Percentiles rank a stretch among this genome's conserved stretches.
phyloP scores from a whole-genome alignment of 306 rosid species.

The Macrotyloma uniflorum region DNA sequence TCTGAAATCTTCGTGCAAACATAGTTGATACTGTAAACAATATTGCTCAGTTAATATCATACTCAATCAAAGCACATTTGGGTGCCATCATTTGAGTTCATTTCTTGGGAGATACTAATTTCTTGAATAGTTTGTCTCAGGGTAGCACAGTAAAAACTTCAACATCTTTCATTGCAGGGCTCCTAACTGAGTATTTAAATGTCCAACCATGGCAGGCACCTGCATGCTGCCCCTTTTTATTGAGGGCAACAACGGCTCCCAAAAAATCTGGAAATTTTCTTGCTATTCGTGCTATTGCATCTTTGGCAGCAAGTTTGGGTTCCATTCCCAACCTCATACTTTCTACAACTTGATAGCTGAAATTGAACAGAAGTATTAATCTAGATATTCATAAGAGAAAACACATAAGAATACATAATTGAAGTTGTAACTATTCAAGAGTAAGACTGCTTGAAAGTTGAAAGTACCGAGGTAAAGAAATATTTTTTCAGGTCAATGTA shows the following conservation, averaged over 20 bases:
- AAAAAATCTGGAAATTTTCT: conserved; percentile 73
- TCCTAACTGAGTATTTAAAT: conserved; percentile 83
- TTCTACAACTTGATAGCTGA: conserved; percentile 97
- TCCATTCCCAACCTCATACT: conserved; percentile 94
- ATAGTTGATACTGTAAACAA: neutral
- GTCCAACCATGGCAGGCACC: conserved; percentile 98
- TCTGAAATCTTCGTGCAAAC: neutral
- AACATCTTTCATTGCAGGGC: conserved; percentile 71
- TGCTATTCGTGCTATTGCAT: conserved; percentile 76
- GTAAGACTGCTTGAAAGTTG: conserved; percentile 7
- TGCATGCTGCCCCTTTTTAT: conserved; percentile 75
- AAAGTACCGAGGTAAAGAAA: neutral
- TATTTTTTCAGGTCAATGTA: neutral
- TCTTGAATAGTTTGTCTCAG: conserved; percentile 14
- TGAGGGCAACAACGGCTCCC: conserved; percentile 86
- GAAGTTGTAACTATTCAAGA: neutral
- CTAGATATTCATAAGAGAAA: conserved; percentile 6
- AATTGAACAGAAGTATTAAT: conserved; percentile 32
- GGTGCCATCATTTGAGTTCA: neutral
- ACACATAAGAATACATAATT: neutral
- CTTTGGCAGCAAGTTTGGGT: conserved; percentile 77
- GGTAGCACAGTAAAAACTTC: conserved; percentile 83
- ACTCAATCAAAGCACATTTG: neutral
- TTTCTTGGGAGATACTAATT: conserved; percentile 11
- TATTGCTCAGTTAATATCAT: conserved; percentile 7